Percentiles rank a stretch among this genome's conserved stretches.
phyloP scores from a whole-genome alignment of 179 eudicot species.

The Nepenthes alata region DNA sequence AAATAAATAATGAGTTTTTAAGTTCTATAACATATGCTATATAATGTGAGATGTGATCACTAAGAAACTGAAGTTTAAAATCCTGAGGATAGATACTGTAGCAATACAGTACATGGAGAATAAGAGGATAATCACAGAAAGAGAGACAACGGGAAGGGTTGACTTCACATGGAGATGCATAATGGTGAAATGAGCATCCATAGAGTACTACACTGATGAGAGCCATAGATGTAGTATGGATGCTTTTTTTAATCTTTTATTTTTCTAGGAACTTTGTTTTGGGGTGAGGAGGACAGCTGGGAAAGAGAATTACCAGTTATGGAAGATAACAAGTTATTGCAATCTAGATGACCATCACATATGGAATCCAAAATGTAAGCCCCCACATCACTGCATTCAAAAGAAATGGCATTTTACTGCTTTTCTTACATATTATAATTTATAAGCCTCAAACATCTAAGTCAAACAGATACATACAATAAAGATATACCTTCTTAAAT shows the following conservation, averaged over 20 bases:
- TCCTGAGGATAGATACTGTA: too few species aligned
- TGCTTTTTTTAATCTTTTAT: too few species aligned
- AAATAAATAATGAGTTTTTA: too few species aligned
- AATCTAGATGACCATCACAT: constrained; percentile 64
- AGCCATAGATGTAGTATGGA: neutral
- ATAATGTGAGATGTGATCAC: too few species aligned
- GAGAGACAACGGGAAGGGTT: too few species aligned
- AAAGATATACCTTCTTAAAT: constrained; percentile 53
- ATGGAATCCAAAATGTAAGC: constrained; percentile 46
- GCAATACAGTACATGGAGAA: too few species aligned
- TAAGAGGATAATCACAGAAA: too few species aligned
- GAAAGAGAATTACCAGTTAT: constrained; percentile 49
- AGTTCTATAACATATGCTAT: too few species aligned
- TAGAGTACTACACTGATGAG: too few species aligned
- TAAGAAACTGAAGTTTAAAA: too few species aligned
- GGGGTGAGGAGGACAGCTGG: neutral
- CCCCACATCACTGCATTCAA: constrained; percentile 40
- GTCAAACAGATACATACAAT: neutral
- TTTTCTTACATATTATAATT: neutral
- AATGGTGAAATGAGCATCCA: too few species aligned
- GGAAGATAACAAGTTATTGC: constrained; percentile 49
- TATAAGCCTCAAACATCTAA: neutral
- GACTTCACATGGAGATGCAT: too few species aligned
- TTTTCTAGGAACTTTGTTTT: neutral
- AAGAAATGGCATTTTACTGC: neutral